Conservation (phyloP, 2,329 filamentous ascomycete species). For the Capronia americana region DNA sequence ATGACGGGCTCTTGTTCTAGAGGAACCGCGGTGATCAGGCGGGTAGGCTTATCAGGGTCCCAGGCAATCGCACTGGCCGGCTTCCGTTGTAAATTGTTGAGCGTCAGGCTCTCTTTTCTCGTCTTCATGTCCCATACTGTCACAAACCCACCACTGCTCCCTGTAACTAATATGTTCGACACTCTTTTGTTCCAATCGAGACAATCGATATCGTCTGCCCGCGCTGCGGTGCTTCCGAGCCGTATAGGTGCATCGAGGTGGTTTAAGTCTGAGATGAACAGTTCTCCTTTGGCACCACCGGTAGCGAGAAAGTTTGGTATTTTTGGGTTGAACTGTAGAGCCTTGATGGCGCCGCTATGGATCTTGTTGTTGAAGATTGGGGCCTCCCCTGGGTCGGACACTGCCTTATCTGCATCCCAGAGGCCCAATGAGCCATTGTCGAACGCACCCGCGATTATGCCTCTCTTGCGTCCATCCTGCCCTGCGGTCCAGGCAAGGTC, state of each 20-base stretch:
- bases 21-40: slow-evolving; percentile 89
- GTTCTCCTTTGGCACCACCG: slow-evolving; percentile 90
- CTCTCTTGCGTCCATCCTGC: slow-evolving; percentile 76
- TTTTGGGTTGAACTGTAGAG: slow-evolving; percentile 94
- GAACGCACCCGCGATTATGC: slow-evolving; percentile 91
- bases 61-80: slow-evolving; percentile 94
- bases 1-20: slow-evolving; percentile 89
- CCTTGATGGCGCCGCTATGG: slow-evolving; percentile 90
- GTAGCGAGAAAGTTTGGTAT: slow-evolving; percentile 90
- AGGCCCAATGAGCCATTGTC: slow-evolving; percentile 93
- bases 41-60: slow-evolving; percentile 90
- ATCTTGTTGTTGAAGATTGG: slow-evolving; percentile 85
- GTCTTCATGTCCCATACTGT: slow-evolving; percentile 99
- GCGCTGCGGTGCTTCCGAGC: slow-evolving; percentile 83
- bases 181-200: slow-evolving; percentile 99
- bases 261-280: slow-evolving; percentile 94
- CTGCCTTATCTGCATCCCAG: slow-evolving; percentile 82
- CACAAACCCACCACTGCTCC: slow-evolving; percentile 90
- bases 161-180: slow-evolving; percentile 92
- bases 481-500: slow-evolving; percentile 93
- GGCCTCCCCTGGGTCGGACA: slow-evolving; percentile 68
- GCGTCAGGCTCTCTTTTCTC: slow-evolving; percentile 93
- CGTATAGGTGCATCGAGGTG: slow-evolving; percentile 87
- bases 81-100: slow-evolving; percentile 89
- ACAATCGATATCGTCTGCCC: slow-evolving; percentile 93